Evolutionary conservation across 2,329 filamentous ascomycete species (phyloP).

Genomic region (Bipolaris sorokiniana): DNA sequence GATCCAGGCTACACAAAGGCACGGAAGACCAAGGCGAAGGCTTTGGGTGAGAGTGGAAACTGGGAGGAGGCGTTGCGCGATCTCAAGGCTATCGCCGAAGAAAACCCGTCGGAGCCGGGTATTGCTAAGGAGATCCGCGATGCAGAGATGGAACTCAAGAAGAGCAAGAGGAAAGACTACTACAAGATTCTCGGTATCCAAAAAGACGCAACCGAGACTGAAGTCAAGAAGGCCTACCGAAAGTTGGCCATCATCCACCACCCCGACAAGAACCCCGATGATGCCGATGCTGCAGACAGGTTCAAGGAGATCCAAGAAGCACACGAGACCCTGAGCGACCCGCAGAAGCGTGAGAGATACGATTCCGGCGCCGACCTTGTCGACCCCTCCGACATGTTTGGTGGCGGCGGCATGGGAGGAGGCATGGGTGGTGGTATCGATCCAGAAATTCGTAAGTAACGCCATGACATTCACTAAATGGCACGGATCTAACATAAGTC

Average conservation of each 20-base stretch:
- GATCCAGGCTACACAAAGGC: conserved; percentile 89
- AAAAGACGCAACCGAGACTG: conserved; percentile 81
- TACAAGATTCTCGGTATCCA: conserved; percentile 94
- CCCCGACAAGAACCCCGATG: conserved; percentile 95
- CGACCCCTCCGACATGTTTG: conserved; percentile 86
- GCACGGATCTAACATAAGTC: conserved; percentile 11
- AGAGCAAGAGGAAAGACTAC: conserved; percentile 96
- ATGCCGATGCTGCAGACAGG: conserved; percentile 80
- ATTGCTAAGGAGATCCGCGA: conserved; percentile 85
- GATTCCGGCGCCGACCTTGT: conserved; percentile 92
- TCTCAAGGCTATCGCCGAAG: conserved; percentile 83
- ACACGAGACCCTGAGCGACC: conserved; percentile 92
- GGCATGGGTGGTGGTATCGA: conserved; percentile 54
- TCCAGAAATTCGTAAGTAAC: conserved; percentile 43
- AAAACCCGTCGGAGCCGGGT: conserved; percentile 79
- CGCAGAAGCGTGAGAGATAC: conserved; percentile 90
- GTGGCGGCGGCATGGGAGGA: conserved; percentile 53
- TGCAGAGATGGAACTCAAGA: conserved; percentile 95
- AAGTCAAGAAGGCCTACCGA: conserved; percentile 97
- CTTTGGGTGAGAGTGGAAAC: conserved; percentile 79
- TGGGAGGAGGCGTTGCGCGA: conserved; percentile 94
- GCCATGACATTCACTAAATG: neutral
- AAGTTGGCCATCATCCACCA: conserved; percentile 94
- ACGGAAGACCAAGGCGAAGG: conserved; percentile 91
- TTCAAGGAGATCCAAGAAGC: conserved; percentile 99